A percentile compares a stretch with the other conserved stretches of the same genome.
Conservation (phyloP, 805 yeast genomes). For the Candida suzukii region DNA sequence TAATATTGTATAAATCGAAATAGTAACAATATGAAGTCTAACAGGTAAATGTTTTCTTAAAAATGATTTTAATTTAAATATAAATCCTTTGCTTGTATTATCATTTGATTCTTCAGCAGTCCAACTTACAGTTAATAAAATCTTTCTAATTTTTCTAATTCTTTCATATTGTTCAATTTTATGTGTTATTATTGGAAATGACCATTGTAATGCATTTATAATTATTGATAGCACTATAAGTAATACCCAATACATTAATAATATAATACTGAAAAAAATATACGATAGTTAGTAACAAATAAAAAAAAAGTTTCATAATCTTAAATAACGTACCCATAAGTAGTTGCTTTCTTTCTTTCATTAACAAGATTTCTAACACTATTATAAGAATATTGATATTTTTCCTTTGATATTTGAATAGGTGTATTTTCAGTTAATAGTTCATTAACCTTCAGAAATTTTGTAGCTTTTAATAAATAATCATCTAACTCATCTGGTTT, state of each 20-base stretch:
- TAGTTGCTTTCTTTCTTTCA: slow-evolving; percentile 24
- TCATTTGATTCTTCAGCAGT: not conserved
- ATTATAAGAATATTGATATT: slow-evolving; percentile 13
- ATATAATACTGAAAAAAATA: no score
- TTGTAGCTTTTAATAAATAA: slow-evolving; percentile 22
- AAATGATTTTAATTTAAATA: not conserved
- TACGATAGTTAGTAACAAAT: no score
- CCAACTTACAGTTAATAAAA: not conserved
- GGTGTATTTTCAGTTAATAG: slow-evolving; percentile 7
- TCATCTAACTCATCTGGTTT: slow-evolving; percentile 20
- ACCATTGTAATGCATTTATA: slow-evolving; percentile 27
- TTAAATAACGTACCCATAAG: slow-evolving; percentile 14
- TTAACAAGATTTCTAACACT: slow-evolving; percentile 18
- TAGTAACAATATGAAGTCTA: slow-evolving; percentile 24
- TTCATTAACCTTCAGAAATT: slow-evolving; percentile 11
- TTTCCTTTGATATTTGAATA: slow-evolving; percentile 1
- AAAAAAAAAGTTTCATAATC: not conserved
- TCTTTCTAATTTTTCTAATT: not conserved
- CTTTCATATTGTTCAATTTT: not conserved
- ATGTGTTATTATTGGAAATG: slow-evolving; percentile 19
- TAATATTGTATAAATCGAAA: slow-evolving; percentile 20
- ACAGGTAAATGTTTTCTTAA: slow-evolving; percentile 20
- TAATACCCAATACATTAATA: slow-evolving; percentile 24
- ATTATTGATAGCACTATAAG: slow-evolving; percentile 18
- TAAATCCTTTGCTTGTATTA: not conserved